phyloP scores from a whole-genome alignment of 2,329 filamentous ascomycete species.

The Paecilomyces dactylethromorphus region DNA sequence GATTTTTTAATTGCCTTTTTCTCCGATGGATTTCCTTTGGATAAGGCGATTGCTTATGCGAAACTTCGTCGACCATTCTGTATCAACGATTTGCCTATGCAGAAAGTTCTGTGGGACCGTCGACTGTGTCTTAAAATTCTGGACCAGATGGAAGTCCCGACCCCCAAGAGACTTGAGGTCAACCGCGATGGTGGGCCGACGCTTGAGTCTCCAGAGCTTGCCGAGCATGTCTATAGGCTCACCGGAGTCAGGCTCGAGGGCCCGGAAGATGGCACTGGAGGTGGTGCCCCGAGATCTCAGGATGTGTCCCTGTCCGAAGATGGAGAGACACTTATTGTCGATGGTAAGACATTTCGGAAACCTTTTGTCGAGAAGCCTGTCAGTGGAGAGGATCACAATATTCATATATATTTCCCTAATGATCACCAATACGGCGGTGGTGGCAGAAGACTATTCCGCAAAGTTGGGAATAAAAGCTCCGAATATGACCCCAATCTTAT shows the following conservation, averaged over 20 bases:
- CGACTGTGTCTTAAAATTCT: constrained; percentile 81
- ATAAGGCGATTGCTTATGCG: constrained; percentile 95
- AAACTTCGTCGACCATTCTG: constrained; percentile 91
- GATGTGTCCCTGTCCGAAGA: constrained; percentile 84
- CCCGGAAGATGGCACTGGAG: constrained; percentile 59
- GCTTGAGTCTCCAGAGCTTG: constrained; percentile 70
- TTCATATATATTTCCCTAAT: constrained; percentile 92
- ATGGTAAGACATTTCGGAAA: constrained; percentile 74
- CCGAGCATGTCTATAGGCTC: constrained; percentile 70
- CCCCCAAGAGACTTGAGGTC: constrained; percentile 81
- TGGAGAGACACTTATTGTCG: constrained; percentile 79
- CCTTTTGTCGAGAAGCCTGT: constrained; percentile 98
- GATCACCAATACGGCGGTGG: constrained; percentile 69
- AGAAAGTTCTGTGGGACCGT: constrained; percentile 93
- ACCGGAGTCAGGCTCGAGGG: constrained; percentile 72
- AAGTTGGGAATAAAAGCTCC: constrained; percentile 98
- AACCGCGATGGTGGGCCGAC: constrained; percentile 85
- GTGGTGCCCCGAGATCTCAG: constrained; percentile 50
- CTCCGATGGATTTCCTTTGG: constrained; percentile 91
- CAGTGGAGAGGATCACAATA: constrained; percentile 98
- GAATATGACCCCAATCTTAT: constrained; percentile 77
- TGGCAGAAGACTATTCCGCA: constrained; percentile 85
- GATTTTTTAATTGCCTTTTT: constrained; percentile 98
- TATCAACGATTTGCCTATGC: constrained; percentile 96
- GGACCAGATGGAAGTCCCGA: constrained; percentile 83